Percentiles rank a stretch among this genome's conserved stretches.
Conservation (phyloP, 2,329 filamentous ascomycete genomes). For the Colletotrichum sidae region DNA sequence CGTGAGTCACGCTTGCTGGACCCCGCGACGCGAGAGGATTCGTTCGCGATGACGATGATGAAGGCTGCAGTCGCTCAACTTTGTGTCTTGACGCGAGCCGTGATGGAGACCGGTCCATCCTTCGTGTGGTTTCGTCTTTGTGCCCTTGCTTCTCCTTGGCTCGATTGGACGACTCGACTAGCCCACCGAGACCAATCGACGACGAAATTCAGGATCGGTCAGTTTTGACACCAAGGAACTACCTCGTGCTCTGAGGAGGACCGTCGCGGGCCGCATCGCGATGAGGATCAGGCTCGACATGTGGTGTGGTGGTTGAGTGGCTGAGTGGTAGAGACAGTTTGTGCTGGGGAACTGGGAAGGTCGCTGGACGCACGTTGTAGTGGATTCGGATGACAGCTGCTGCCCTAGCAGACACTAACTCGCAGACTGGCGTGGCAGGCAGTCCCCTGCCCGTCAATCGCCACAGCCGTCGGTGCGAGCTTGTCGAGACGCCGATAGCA, state of each 20-base stretch:
- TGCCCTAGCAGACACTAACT: not conserved
- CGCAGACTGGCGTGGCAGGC: constrained; percentile 17
- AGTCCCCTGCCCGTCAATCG: constrained; percentile 11
- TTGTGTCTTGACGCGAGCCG: constrained; percentile 26
- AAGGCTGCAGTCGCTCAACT: constrained; percentile 8
- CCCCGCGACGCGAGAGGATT: constrained; percentile 22
- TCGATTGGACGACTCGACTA: constrained; percentile 16
- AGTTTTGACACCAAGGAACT: constrained; percentile 16
- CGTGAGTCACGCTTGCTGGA: constrained; percentile 35
- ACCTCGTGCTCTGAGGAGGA: constrained; percentile 12
- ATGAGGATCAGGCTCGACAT: constrained; percentile 19
- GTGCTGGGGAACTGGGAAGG: constrained; percentile 11
- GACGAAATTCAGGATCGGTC: constrained; percentile 23
- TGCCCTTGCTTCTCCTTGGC: constrained; percentile 3
- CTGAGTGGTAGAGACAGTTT: not conserved
- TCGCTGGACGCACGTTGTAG: constrained; percentile 14
- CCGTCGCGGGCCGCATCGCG: constrained; percentile 29
- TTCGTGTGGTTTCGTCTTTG: constrained; percentile 1
- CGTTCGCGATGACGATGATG: constrained; percentile 12
- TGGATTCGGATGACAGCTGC: constrained; percentile 2
- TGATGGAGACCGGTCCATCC: not conserved
- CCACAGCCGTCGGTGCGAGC: no score
- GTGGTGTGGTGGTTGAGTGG: constrained; percentile 12
- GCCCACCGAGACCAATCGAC: constrained; percentile 15
- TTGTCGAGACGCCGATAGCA: no score